Percentiles rank a stretch among this genome's conserved stretches.
Conservation (phyloP, 208 protist genomes). For the Leishmania major region DNA sequence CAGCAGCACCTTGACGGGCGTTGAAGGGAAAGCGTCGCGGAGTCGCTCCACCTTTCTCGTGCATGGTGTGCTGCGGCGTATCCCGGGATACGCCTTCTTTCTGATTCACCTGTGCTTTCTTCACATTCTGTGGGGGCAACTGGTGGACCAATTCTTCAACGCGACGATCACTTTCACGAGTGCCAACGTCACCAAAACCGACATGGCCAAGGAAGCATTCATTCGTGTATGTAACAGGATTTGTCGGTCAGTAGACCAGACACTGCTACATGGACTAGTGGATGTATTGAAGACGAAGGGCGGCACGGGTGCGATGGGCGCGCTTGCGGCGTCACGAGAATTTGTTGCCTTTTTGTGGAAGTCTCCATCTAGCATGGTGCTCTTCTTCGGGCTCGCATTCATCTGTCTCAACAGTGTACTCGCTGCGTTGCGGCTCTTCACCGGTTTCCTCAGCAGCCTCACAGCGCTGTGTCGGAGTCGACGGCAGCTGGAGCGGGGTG, state of each 20-base stretch:
- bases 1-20: background rate
- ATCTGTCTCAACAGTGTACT: conserved; percentile 24
- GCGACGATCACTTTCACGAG: conserved; percentile 13
- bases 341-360: conserved; percentile 29
- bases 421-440: conserved; percentile 5
- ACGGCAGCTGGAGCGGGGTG: conserved; percentile 9
- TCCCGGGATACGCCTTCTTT: conserved; percentile 34
- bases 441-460: conserved; percentile 20
- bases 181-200: conserved; percentile 16
- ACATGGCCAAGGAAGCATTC: background rate
- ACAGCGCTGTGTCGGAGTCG: conserved; percentile 19
- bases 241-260: conserved; percentile 27
- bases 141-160: conserved; percentile 33
- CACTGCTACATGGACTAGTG: conserved; percentile 22
- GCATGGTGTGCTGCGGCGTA: conserved; percentile 26
- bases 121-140: conserved; percentile 33
- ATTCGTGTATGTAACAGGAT: conserved; percentile 5
- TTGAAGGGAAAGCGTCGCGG: background rate
- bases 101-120: conserved; percentile 34
- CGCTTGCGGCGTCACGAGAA: conserved; percentile 6
- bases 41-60: conserved; percentile 16
- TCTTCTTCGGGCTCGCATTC: conserved; percentile 33
- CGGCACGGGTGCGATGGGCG: background rate
- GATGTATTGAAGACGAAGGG: conserved; percentile 21
- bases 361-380: conserved; percentile 34